A percentile compares a stretch with the other conserved stretches of the same genome.
Evolutionary conservation across 129 eudicot species (phyloP).

Genomic region (Chrysanthemum seticuspe): DNA sequence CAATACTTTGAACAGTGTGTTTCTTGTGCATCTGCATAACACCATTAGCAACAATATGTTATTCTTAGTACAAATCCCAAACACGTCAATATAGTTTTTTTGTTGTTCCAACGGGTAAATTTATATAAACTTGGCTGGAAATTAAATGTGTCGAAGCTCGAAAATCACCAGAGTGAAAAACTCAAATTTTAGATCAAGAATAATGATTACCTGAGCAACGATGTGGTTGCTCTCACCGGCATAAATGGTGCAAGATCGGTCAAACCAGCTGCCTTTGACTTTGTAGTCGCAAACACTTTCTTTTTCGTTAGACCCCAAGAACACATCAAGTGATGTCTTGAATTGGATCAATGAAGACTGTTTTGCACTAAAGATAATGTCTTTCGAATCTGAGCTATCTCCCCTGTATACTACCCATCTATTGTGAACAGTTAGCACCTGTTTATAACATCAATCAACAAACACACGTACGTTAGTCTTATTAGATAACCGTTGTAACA

Average conservation of each 20-base stretch:
- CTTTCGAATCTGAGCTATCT: constrained; percentile 38
- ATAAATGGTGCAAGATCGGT: constrained; percentile 37
- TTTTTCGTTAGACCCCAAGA: constrained; percentile 27
- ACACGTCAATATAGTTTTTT: background rate
- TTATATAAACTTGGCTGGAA: background rate
- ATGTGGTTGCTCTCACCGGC: constrained; percentile 30
- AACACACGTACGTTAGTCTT: background rate
- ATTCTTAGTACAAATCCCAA: background rate
- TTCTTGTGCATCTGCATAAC: constrained; percentile 43
- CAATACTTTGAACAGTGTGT: constrained; percentile 36
- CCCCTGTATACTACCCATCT: constrained; percentile 48
- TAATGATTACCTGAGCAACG: constrained; percentile 33
- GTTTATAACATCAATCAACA: constrained; percentile 12
- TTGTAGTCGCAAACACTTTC: constrained; percentile 35
- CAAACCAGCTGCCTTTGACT: constrained; percentile 43
- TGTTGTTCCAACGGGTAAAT: background rate
- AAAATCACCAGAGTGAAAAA: background rate
- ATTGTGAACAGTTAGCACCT: constrained; percentile 33
- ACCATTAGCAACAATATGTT: background rate
- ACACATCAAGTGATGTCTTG: constrained; percentile 39
- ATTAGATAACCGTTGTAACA: background rate
- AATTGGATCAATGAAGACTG: constrained; percentile 34
- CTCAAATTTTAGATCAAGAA: background rate
- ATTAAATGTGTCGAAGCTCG: background rate
- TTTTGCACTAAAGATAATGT: constrained; percentile 33